phyloP scores from a whole-genome alignment of 2,329 filamentous ascomycete species.

The Sporothrix brasiliensis region DNA sequence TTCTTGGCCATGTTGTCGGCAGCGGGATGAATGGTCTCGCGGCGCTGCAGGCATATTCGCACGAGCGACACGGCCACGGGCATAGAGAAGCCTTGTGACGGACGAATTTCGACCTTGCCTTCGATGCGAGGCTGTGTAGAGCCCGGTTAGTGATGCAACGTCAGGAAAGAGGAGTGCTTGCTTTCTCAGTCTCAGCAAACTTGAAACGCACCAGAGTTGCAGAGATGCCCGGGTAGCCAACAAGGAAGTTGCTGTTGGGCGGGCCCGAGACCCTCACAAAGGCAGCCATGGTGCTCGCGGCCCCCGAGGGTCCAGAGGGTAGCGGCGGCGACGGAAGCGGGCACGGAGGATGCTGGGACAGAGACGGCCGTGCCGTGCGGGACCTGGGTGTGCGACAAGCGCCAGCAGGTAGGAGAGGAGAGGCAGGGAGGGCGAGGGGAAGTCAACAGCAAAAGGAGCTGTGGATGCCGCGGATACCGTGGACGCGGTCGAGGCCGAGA shows the following conservation, averaged over 20 bases:
- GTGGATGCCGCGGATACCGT: not conserved
- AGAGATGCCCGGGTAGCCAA: conserved; percentile 97
- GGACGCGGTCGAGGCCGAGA: not conserved
- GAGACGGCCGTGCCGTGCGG: conserved; percentile 6
- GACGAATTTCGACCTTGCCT: conserved; percentile 95
- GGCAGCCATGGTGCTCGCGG: conserved; percentile 42
- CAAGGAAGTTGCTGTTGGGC: conserved; percentile 93
- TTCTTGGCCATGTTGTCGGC: conserved; percentile 94
- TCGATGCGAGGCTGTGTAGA: conserved; percentile 86
- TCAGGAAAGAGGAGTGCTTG: not conserved
- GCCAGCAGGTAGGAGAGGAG: conserved; percentile 6
- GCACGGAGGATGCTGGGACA: not conserved
- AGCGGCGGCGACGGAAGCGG: conserved; percentile 14
- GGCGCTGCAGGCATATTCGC: conserved; percentile 87
- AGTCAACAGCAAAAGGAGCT: not conserved
- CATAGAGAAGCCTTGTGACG: conserved; percentile 79
- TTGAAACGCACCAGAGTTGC: conserved; percentile 78
- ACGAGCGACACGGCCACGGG: conserved; percentile 91
- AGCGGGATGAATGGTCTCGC: conserved; percentile 94
- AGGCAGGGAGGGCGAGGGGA: not conserved
- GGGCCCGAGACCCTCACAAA: conserved; percentile 94
- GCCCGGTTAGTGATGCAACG: not conserved
- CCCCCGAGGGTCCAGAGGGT: conserved; percentile 31
- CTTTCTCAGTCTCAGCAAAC: not conserved
- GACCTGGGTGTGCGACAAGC: conserved; percentile 14